Evolutionary conservation across 2,329 filamentous ascomycete genomes (phyloP).

Genomic region (Parascedosporium putredinis): DNA sequence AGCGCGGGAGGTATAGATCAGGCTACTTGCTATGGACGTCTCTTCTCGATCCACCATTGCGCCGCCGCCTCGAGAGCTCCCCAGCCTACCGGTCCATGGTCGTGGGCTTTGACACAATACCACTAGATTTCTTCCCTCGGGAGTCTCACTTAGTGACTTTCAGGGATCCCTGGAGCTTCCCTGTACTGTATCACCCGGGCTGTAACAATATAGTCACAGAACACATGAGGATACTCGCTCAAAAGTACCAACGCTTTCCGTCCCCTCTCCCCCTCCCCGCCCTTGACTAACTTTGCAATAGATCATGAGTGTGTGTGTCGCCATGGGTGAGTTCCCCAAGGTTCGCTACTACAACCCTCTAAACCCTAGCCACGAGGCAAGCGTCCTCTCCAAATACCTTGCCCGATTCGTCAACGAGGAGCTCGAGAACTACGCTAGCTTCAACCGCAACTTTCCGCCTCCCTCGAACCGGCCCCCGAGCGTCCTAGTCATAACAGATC

Average conservation of each 20-base stretch:
- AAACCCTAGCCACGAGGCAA: slow-evolving; percentile 71
- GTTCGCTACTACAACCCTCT: slow-evolving; percentile 81
- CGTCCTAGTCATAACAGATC: slow-evolving; percentile 76
- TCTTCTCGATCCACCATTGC: slow-evolving; percentile 59
- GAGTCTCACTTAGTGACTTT: slow-evolving; percentile 91
- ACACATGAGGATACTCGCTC: slow-evolving; percentile 76
- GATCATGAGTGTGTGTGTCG: slow-evolving; percentile 81
- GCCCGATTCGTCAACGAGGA: slow-evolving; percentile 88
- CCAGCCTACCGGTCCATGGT: slow-evolving; percentile 62
- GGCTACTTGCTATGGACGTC: slow-evolving; percentile 77
- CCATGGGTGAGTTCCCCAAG: slow-evolving; percentile 85
- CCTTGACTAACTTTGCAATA: slow-evolving; percentile 21
- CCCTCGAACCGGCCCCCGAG: slow-evolving; percentile 68
- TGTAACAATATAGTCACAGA: slow-evolving; percentile 75
- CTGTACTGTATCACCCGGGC: slow-evolving; percentile 77
- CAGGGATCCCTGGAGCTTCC: slow-evolving; percentile 91
- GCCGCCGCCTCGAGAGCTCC: slow-evolving; percentile 65
- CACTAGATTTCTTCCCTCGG: slow-evolving; percentile 80
- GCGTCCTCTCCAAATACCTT: slow-evolving; percentile 76
- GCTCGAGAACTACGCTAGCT: slow-evolving; percentile 79
- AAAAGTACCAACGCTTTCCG: slow-evolving; percentile 47
- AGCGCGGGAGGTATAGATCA: slow-evolving; percentile 69
- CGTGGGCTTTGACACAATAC: slow-evolving; percentile 69
- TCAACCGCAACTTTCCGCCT: slow-evolving; percentile 75
- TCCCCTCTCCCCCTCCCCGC: slow-evolving; percentile 12